phyloP scores from a whole-genome alignment of 106 monocot genomes.

The Amphibolis antarctica region DNA sequence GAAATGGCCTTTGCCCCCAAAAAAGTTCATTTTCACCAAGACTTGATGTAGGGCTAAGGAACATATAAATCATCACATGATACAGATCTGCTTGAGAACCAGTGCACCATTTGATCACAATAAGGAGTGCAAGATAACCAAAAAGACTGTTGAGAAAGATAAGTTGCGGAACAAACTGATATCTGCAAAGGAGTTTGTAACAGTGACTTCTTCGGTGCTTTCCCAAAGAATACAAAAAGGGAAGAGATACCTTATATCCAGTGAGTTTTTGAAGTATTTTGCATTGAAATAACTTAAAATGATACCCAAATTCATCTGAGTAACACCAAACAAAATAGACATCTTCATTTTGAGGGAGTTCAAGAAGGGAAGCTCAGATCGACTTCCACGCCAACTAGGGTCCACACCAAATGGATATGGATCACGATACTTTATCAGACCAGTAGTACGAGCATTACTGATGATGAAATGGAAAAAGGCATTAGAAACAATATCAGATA shows the following conservation, averaged over 20 bases:
- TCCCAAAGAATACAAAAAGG: neutral
- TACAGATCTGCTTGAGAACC: constrained; percentile 90
- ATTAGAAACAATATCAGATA: neutral
- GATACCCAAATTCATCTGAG: constrained; percentile 94
- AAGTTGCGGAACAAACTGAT: constrained; percentile 81
- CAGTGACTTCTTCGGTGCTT: neutral
- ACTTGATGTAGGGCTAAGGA: constrained; percentile 93
- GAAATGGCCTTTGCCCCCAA: constrained; percentile 67
- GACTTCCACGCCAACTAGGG: constrained; percentile 97
- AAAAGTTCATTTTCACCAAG: constrained; percentile 97
- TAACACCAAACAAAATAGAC: constrained; percentile 84
- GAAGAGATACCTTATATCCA: constrained; percentile 62
- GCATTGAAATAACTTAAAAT: constrained; percentile 95
- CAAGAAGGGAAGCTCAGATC: constrained; percentile 88
- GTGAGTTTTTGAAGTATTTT: constrained; percentile 58
- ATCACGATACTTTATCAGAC: constrained; percentile 69
- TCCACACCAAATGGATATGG: constrained; percentile 98
- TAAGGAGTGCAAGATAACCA: constrained; percentile 87
- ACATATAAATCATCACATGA: constrained; percentile 99
- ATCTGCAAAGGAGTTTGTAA: constrained; percentile 34
- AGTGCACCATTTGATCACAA: constrained; percentile 92
- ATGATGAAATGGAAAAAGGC: constrained; percentile 21
- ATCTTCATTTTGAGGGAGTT: constrained; percentile 99
- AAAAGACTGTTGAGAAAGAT: constrained; percentile 96
- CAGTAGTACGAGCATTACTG: constrained; percentile 76